Evolutionary conservation across 306 rosid genomes (phyloP).

Genomic region (Begonia fuchsioides): DNA sequence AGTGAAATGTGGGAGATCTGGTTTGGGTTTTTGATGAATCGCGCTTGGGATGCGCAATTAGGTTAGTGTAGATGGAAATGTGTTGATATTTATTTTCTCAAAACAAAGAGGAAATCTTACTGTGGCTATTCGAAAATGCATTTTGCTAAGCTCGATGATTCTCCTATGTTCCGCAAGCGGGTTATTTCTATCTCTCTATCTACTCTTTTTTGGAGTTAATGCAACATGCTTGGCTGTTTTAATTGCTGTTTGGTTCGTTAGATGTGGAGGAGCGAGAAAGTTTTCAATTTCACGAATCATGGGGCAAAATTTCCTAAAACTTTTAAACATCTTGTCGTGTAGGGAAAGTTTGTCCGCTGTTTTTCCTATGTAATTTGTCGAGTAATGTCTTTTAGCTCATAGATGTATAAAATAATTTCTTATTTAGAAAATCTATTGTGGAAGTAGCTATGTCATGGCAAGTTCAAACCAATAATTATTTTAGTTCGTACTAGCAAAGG

Average conservation of each 20-base stretch:
- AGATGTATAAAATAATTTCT: background rate
- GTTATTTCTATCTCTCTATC: conserved; percentile 17
- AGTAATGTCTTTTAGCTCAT: conserved; percentile 5
- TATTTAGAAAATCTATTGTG: conserved; percentile 3
- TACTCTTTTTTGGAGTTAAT: background rate
- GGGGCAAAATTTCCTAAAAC: background rate
- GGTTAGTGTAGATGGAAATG: conserved; percentile 8
- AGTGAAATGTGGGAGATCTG: conserved; percentile 29
- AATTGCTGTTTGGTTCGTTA: background rate
- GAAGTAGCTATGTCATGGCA: background rate
- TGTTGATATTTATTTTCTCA: conserved; percentile 6
- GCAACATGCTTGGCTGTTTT: background rate
- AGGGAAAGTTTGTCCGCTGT: background rate
- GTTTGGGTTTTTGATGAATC: conserved; percentile 8
- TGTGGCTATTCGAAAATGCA: conserved; percentile 43
- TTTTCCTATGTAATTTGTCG: conserved; percentile 5
- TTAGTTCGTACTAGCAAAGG: background rate
- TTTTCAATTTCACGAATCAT: background rate
- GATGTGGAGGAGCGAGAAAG: background rate
- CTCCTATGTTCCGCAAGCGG: conserved; percentile 99
- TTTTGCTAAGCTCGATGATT: conserved; percentile 95
- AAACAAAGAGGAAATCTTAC: conserved; percentile 1
- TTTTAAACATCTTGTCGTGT: background rate
- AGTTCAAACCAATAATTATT: background rate
- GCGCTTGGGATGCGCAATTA: conserved; percentile 5